Evolutionary conservation across 306 rosid genomes (phyloP).

Genomic region (Gleditsia sinensis): DNA sequence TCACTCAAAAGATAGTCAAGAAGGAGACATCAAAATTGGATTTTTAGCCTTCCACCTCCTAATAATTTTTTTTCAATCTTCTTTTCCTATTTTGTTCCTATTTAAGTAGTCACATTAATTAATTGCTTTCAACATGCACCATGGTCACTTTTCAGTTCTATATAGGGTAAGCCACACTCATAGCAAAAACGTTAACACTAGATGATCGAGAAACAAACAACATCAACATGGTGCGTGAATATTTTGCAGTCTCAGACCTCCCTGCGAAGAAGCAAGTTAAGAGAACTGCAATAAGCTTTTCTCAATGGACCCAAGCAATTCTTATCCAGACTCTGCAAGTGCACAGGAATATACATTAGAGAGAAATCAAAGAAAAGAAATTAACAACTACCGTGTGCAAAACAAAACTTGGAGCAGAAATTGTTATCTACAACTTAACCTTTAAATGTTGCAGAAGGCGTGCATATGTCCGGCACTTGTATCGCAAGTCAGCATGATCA

Average conservation of each 20-base stretch:
- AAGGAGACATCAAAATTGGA: background rate
- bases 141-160: slow-evolving; percentile 8
- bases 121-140: background rate
- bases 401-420: slow-evolving; percentile 3
- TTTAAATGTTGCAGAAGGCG: slow-evolving; percentile 96
- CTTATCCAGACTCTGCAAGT: slow-evolving; percentile 91
- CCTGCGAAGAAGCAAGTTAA: slow-evolving; percentile 95
- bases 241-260: slow-evolving; percentile 61
- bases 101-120: background rate
- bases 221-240: slow-evolving; percentile 26
- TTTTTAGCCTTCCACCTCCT: background rate
- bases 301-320: slow-evolving; percentile 88
- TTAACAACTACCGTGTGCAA: slow-evolving; percentile 24
- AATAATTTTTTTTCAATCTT: background rate
- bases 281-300: slow-evolving; percentile 97
- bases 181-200: slow-evolving; percentile 11
- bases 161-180: background rate
- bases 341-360: slow-evolving; percentile 31
- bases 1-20: slow-evolving; percentile 8
- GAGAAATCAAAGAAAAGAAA: slow-evolving; percentile 12
- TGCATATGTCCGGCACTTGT: slow-evolving; percentile 97
- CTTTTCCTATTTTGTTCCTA: background rate
- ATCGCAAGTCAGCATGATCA: slow-evolving; percentile 98
- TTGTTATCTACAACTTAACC: slow-evolving; percentile 50
- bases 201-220: slow-evolving; percentile 31